Conservation (phyloP, 345 rosid species). For the Fremontodendron californicum region DNA sequence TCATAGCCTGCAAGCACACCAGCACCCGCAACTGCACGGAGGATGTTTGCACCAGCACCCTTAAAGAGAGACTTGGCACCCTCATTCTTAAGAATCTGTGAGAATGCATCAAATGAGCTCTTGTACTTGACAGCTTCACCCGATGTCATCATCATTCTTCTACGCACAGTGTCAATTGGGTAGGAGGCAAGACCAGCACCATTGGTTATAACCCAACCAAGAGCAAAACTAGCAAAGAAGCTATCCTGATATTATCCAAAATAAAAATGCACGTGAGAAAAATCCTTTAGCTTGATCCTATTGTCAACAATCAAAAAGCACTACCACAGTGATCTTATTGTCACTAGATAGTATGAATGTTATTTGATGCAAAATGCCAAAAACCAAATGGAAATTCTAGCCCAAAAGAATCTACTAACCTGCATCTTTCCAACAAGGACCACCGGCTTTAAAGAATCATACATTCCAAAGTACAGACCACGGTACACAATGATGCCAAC, state of each 20-base stretch:
- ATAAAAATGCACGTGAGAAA: background rate
- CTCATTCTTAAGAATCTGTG: slow-evolving; percentile 41
- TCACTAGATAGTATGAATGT: background rate
- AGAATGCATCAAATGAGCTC: slow-evolving; percentile 35
- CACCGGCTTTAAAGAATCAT: slow-evolving; percentile 48
- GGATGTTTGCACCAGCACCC: slow-evolving; percentile 53
- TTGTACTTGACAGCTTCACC: slow-evolving; percentile 53
- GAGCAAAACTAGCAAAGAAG: slow-evolving; percentile 46
- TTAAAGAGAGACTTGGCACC: slow-evolving; percentile 42
- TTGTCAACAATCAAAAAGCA: background rate
- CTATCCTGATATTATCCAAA: slow-evolving; percentile 34
- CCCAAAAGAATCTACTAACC: slow-evolving; percentile 19
- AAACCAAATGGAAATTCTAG: background rate
- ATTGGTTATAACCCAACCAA: slow-evolving; percentile 46
- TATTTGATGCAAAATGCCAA: background rate
- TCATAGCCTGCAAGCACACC: slow-evolving; percentile 53
- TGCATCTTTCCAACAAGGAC: slow-evolving; percentile 31
- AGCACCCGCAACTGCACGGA: slow-evolving; percentile 48
- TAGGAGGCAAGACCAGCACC: slow-evolving; percentile 49
- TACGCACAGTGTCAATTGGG: slow-evolving; percentile 35
- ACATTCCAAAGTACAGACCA: slow-evolving; percentile 49
- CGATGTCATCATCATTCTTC: slow-evolving; percentile 55
- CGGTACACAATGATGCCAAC: slow-evolving; percentile 42
- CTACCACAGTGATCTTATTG: background rate
- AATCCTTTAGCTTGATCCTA: background rate